Percentiles rank a stretch among this genome's conserved stretches.
These are phyloP conservation scores for Alternaria sp. DNA, from an alignment of 2,329 filamentous ascomycete species.

Conservation along the genomic window DNA sequence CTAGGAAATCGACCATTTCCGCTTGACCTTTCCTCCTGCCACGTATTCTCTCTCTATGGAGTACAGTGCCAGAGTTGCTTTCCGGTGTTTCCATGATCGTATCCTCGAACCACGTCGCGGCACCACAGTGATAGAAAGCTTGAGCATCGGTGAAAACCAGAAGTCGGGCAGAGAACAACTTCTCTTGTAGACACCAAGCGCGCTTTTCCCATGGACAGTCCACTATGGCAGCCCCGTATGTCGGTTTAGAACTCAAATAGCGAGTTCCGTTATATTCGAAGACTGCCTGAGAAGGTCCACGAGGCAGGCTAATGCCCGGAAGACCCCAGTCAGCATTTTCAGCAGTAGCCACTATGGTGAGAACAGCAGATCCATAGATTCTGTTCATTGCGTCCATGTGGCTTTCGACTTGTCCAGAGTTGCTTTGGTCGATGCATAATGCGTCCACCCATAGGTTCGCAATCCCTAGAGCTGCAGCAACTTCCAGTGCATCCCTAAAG, in stretches of 20 bases:
- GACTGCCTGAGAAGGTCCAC: background rate
- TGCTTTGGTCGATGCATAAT: background rate
- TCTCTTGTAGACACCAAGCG: constrained; percentile 20
- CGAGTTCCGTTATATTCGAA: rapidly evolving
- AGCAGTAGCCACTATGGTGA: background rate
- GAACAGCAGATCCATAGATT: background rate
- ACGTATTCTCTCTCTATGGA: too few relatives aligned
- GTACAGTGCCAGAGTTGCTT: background rate
- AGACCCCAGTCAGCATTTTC: background rate
- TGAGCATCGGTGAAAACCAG: constrained; percentile 4
- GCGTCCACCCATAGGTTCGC: background rate
- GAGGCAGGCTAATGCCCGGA: background rate
- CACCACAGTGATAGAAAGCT: background rate
- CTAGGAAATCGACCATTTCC: too few relatives aligned
- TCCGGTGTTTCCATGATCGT: background rate
- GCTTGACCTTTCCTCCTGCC: too few relatives aligned
- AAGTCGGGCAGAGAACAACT: constrained; percentile 11
- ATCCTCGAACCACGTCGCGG: background rate
- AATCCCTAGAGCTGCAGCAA: background rate
- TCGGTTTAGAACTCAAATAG: background rate
- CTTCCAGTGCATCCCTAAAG: background rate
- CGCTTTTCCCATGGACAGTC: constrained; percentile 13
- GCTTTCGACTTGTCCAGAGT: background rate
- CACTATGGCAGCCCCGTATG: constrained; percentile 1
- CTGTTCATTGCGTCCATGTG: background rate